Evolutionary conservation across 768 basidiomycete genomes (phyloP).

Genomic region (Suillus hirtellus): DNA sequence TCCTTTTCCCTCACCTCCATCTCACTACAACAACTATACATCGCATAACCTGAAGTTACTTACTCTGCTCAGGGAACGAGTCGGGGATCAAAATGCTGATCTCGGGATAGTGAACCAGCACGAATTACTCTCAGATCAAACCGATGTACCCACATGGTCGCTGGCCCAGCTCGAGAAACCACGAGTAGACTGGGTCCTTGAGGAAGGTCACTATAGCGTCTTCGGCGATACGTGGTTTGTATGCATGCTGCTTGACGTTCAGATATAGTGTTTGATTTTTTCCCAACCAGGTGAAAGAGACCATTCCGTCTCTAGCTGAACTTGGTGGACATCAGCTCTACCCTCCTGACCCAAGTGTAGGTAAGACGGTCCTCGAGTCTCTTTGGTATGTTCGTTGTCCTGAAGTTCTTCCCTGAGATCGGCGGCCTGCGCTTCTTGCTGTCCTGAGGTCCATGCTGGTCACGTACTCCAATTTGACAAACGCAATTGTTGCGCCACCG

Average conservation of each 20-base stretch:
- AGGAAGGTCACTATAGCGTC: conserved; percentile 77
- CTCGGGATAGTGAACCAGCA: conserved; percentile 51
- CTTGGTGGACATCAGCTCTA: conserved; percentile 81
- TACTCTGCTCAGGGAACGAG: conserved; percentile 56
- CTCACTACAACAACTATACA: conserved; percentile 79
- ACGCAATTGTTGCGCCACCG: conserved; percentile 67
- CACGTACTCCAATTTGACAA: conserved; percentile 74
- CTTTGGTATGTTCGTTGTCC: background rate
- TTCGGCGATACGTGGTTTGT: conserved; percentile 94
- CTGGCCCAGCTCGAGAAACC: conserved; percentile 80
- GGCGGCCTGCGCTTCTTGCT: conserved; percentile 70
- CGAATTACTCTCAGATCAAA: conserved; percentile 66
- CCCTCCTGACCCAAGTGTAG: conserved; percentile 66
- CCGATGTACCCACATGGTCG: conserved; percentile 77
- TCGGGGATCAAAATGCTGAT: conserved; percentile 37
- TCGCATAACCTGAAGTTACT: conserved; percentile 72
- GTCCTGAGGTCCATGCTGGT: conserved; percentile 77
- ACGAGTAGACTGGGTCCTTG: conserved; percentile 86
- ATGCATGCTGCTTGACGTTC: conserved; percentile 33
- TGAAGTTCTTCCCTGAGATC: conserved; percentile 48
- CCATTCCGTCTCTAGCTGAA: conserved; percentile 78
- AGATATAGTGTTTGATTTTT: conserved; percentile 16
- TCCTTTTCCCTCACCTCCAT: conserved; percentile 88
- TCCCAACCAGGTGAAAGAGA: conserved; percentile 69
- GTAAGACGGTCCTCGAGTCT: conserved; percentile 38